phyloP scores from a whole-genome alignment of 2,329 filamentous ascomycete genomes.

The Ascochyta pisi region DNA sequence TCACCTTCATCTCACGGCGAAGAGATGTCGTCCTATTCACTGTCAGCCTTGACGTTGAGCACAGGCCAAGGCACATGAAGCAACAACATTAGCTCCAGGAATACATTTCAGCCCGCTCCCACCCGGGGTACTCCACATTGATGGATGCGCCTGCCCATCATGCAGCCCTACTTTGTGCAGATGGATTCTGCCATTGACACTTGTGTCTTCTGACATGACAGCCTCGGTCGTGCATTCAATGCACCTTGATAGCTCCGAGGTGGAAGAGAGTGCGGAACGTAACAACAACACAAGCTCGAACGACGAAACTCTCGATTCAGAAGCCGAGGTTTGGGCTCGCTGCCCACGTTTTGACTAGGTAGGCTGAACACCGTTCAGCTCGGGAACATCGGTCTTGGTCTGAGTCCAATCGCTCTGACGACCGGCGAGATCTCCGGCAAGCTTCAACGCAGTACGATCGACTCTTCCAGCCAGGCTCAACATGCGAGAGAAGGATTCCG shows the following conservation, averaged over 20 bases:
- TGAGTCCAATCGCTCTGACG: neutral
- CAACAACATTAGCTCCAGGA: neutral
- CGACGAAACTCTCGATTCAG: neutral
- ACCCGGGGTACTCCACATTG: neutral
- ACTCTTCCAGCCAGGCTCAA: neutral
- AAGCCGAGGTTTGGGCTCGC: constrained; percentile 12
- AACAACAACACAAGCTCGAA: neutral
- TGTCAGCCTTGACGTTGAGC: neutral
- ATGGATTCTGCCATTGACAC: neutral
- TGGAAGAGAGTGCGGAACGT: neutral
- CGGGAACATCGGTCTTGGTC: neutral
- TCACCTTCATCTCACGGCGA: neutral
- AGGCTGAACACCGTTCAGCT: neutral
- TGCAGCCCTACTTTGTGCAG: constrained; percentile 11
- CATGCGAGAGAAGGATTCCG: neutral
- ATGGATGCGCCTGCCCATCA: neutral
- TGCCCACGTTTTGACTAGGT: constrained; percentile 11
- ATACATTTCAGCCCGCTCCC: neutral
- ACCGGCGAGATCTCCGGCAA: constrained; percentile 11
- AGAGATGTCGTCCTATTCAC: neutral
- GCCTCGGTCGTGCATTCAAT: neutral
- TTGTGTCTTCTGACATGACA: neutral
- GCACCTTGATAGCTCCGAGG: no score
- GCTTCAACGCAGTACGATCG: neutral
- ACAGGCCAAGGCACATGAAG: neutral